phyloP scores from a whole-genome alignment of 352 stramenopile genomes.

The Salisapilia sapeloensis region DNA sequence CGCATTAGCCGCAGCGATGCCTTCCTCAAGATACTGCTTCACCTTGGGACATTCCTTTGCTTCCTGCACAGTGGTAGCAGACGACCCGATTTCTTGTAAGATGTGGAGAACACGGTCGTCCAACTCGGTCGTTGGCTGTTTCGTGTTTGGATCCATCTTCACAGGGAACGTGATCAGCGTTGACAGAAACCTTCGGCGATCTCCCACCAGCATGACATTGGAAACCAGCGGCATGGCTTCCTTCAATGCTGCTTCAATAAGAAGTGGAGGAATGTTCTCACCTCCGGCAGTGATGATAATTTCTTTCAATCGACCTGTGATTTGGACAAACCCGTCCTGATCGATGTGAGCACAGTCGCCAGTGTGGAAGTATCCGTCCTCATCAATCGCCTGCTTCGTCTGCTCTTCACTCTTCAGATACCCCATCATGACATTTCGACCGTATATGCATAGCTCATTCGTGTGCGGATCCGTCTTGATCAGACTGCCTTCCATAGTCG shows the following conservation, averaged over 20 bases:
- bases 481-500: neutral
- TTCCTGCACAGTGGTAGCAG: conserved; percentile 63
- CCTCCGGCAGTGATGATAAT: conserved; percentile 87
- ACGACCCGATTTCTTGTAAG: conserved; percentile 33
- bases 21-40: conserved; percentile 54
- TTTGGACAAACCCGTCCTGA: conserved; percentile 75
- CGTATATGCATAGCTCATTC: too few relatives aligned
- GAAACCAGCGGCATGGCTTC: conserved; percentile 47
- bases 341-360: conserved; percentile 94
- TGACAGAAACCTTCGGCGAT: conserved; percentile 82
- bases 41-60: conserved; percentile 46
- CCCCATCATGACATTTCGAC: conserved; percentile 68
- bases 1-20: conserved; percentile 40
- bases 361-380: conserved; percentile 93
- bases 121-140: conserved; percentile 46
- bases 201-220: conserved; percentile 83
- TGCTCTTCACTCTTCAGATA: conserved; percentile 94
- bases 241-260: conserved; percentile 83
- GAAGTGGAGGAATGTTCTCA: conserved; percentile 83
- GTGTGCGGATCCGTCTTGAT: too few relatives aligned
- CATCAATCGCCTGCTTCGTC: conserved; percentile 83
- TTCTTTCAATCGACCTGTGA: conserved; percentile 90
- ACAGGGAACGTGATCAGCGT: conserved; percentile 72
- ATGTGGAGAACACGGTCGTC: conserved; percentile 47
- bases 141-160: conserved; percentile 35